Percentiles rank a stretch among this genome's conserved stretches.
Conservation (phyloP, 192 early-diverging fungal species). For the Lobosporangium transversale region DNA sequence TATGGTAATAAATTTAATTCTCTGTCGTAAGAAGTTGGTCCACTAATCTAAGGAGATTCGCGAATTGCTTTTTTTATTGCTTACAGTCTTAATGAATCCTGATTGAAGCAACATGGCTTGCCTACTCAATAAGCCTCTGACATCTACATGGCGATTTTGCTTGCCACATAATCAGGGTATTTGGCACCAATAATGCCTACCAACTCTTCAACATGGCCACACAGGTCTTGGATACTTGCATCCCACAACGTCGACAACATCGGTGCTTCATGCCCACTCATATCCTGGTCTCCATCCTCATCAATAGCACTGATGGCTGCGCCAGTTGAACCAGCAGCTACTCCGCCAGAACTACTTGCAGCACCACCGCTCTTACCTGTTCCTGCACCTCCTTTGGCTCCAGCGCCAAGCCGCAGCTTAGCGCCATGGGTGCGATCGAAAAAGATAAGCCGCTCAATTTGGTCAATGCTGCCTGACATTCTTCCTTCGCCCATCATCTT, state of each 20-base stretch:
- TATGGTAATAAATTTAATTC: no score
- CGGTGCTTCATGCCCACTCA: conserved; percentile 37
- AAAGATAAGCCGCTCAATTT: conserved; percentile 85
- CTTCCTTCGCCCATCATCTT: conserved; percentile 93
- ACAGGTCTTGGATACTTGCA: conserved; percentile 64
- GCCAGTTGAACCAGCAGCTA: conserved; percentile 36
- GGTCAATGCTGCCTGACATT: conserved; percentile 92
- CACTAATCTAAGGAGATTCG: no score
- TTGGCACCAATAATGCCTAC: conserved; percentile 60
- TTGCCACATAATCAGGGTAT: conserved; percentile 56
- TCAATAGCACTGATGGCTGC: conserved; percentile 29
- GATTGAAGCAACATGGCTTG: no score
- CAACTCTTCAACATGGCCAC: conserved; percentile 67
- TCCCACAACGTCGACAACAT: conserved; percentile 67
- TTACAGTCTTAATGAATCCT: no score
- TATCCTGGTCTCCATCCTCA: conserved; percentile 39
- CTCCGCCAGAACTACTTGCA: conserved; percentile 19
- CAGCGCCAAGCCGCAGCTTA: conserved; percentile 32
- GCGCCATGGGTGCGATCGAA: conserved; percentile 74
- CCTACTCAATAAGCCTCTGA: no score
- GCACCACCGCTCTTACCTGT: conserved; percentile 20
- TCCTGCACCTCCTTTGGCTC: conserved; percentile 43
- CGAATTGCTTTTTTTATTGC: no score
- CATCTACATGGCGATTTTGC: conserved; percentile 32
- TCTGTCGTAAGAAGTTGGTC: no score